phyloP scores from a whole-genome alignment of 1,284 basidiomycete species.

The Exobasidium rhododendri region DNA sequence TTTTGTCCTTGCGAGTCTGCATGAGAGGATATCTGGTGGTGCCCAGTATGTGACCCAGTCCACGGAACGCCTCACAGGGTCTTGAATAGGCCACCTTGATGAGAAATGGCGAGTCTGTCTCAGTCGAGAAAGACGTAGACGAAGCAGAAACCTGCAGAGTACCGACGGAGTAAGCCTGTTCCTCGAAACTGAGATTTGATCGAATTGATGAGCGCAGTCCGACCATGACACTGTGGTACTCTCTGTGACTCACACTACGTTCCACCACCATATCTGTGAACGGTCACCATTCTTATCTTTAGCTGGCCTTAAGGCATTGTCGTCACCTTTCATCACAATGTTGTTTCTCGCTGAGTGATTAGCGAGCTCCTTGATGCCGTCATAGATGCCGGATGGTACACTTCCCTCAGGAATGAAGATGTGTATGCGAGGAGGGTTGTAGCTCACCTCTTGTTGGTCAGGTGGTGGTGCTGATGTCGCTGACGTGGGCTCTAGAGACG shows the following conservation, averaged over 20 bases:
- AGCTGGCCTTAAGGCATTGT: not conserved
- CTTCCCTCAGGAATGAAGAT: not conserved
- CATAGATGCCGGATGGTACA: not conserved
- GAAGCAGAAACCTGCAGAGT: not conserved
- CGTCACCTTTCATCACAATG: not conserved
- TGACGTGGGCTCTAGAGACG: not conserved
- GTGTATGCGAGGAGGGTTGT: not conserved
- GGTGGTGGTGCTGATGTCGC: not conserved
- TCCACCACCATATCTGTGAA: slow-evolving; percentile 14
- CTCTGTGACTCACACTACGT: slow-evolving; percentile 3
- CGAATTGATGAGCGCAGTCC: not conserved
- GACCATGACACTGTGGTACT: not conserved
- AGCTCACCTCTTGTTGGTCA: not conserved
- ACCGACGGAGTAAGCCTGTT: not conserved
- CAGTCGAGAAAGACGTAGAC: slow-evolving; percentile 1
- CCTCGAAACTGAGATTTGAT: not conserved
- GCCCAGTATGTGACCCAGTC: slow-evolving; percentile 33
- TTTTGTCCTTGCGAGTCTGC: not conserved
- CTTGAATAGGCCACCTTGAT: slow-evolving; percentile 18
- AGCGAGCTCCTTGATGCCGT: not conserved
- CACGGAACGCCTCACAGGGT: slow-evolving; percentile 28
- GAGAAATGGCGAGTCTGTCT: slow-evolving; percentile 8
- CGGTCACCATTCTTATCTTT: not conserved
- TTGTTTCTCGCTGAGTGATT: not conserved
- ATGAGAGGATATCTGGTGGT: slow-evolving; percentile 9